phyloP scores from a whole-genome alignment of 495 filamentous ascomycete species.

The Podospora pseudopauciseta region DNA sequence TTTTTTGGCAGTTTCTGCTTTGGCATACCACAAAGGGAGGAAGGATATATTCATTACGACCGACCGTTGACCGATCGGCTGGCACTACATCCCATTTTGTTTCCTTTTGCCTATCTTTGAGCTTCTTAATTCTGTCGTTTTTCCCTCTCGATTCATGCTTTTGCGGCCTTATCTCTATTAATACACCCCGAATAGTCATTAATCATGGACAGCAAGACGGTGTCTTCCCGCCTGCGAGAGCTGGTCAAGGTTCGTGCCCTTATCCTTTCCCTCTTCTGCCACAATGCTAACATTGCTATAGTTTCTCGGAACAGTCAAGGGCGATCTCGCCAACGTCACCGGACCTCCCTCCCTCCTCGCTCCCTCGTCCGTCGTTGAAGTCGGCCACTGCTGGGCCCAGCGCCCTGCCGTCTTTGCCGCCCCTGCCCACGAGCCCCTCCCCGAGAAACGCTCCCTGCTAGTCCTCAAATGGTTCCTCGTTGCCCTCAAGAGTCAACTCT shows the following conservation, averaged over 20 bases:
- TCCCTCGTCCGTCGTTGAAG: conserved; percentile 74
- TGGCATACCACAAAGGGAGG: not conserved
- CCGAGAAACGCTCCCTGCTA: conserved; percentile 66
- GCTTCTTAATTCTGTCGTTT: not conserved
- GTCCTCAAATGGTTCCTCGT: conserved; percentile 83
- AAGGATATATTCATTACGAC: not conserved
- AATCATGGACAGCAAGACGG: conserved; percentile 22
- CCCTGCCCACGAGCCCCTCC: conserved; percentile 66
- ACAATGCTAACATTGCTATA: conserved; percentile 28
- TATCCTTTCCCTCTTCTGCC: not conserved
- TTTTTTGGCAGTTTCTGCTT: not conserved
- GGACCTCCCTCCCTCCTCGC: conserved; percentile 83
- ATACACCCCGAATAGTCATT: not conserved
- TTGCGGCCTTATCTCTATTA: not conserved
- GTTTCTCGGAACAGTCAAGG: conserved; percentile 81
- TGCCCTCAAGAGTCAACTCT: conserved; percentile 75
- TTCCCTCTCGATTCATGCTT: not conserved
- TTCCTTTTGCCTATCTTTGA: not conserved
- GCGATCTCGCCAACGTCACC: conserved; percentile 80
- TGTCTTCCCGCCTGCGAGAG: conserved; percentile 27
- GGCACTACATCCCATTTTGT: not conserved
- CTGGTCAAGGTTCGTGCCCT: conserved; percentile 23
- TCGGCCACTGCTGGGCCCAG: conserved; percentile 84
- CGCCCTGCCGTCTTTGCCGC: conserved; percentile 76
- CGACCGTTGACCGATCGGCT: not conserved